Percentiles rank a stretch among this genome's conserved stretches.
Evolutionary conservation across 306 rosid genomes (phyloP).

Genomic region (Medicago truncatula): MtrunA17r5.0-ANR NC_053044.1:5734501-5735000

Average conservation of each 20-base stretch:
- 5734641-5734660: conserved; percentile 66
- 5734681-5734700: conserved; percentile 77
- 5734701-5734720: conserved; percentile 68
- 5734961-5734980: conserved; percentile 5
- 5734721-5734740: conserved; percentile 73
- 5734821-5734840: conserved; percentile 11
- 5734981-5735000: neutral
- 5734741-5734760: conserved; percentile 32
- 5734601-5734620: neutral
- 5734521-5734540: conserved; percentile 18
- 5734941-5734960: conserved; percentile 24
- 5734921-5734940: conserved; percentile 13
- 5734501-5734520: conserved; percentile 18
- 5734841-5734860: conserved; percentile 2
- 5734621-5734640: conserved; percentile 23
- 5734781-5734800: neutral
- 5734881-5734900: conserved; percentile 20
- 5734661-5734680: conserved; percentile 79
- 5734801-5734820: conserved; percentile 23
- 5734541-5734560: conserved; percentile 9
- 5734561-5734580: conserved; percentile 25
- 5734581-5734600: neutral
- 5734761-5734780: conserved; percentile 9
- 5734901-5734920: conserved; percentile 1
- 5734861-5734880: neutral